These are phyloP conservation scores for Penicillium verhagenii DNA, from an alignment of 495 filamentous ascomycete species.

Conservation along the genomic window DNA sequence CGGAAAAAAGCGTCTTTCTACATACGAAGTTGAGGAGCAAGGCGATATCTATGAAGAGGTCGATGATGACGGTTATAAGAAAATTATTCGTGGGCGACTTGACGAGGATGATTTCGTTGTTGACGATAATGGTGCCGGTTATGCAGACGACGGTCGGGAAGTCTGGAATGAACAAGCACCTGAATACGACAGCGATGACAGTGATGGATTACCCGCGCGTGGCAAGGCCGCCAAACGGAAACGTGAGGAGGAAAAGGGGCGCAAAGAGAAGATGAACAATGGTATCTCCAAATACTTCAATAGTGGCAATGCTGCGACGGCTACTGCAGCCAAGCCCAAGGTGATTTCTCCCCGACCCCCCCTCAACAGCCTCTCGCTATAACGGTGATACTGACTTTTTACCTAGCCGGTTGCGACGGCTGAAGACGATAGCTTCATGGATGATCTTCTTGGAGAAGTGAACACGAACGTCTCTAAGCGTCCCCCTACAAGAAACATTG, in stretches of 20 bases:
- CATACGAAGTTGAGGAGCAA: slow-evolving; percentile 85
- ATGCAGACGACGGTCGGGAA: slow-evolving; percentile 95
- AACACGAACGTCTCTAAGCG: slow-evolving; percentile 71
- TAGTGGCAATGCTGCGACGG: slow-evolving; percentile 57
- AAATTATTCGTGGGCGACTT: slow-evolving; percentile 83
- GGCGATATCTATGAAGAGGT: slow-evolving; percentile 92
- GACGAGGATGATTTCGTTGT: slow-evolving; percentile 97
- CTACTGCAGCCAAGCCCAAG: slow-evolving; percentile 74
- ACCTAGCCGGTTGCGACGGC: slow-evolving; percentile 58
- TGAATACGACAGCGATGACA: slow-evolving; percentile 60
- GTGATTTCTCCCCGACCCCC: slow-evolving; percentile 40
- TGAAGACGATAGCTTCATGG: slow-evolving; percentile 84
- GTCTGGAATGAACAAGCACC: slow-evolving; percentile 77
- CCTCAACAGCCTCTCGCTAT: too few relatives aligned
- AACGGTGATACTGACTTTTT: slow-evolving; percentile 3
- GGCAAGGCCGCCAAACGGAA: slow-evolving; percentile 82
- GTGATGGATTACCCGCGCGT: slow-evolving; percentile 63
- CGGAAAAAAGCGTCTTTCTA: slow-evolving; percentile 84
- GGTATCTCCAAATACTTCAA: slow-evolving; percentile 94
- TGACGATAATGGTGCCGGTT: slow-evolving; percentile 89
- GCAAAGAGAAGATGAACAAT: slow-evolving; percentile 81
- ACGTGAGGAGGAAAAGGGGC: slow-evolving; percentile 83
- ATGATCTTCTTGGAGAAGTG: slow-evolving; percentile 81
- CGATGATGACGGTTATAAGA: slow-evolving; percentile 96
- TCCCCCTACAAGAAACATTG: slow-evolving; percentile 56